These are phyloP conservation scores for Epichloe glyceriae DNA, from an alignment of 2,329 filamentous ascomycete species.

Conservation along the genomic window DNA sequence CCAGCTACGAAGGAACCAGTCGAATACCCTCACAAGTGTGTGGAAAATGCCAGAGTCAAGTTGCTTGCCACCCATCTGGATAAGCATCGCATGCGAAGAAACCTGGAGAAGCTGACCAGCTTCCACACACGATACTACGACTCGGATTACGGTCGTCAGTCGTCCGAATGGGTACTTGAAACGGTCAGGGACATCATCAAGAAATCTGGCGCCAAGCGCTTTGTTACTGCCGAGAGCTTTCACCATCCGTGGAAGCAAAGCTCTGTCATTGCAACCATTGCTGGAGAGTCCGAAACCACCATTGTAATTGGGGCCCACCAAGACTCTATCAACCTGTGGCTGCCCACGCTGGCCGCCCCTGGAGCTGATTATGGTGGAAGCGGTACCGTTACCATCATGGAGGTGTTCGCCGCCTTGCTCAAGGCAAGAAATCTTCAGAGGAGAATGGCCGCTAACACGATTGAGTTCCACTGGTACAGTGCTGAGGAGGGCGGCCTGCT, in stretches of 20 bases:
- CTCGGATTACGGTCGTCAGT: slow-evolving; percentile 66
- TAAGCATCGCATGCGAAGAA: slow-evolving; percentile 62
- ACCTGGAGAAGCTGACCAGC: slow-evolving; percentile 65
- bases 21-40: slow-evolving; percentile 55
- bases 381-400: slow-evolving; percentile 86
- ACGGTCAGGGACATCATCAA: slow-evolving; percentile 62
- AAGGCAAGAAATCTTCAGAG: slow-evolving; percentile 54
- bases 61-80: slow-evolving; percentile 56
- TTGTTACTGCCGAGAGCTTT: slow-evolving; percentile 61
- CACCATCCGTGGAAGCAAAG: slow-evolving; percentile 78
- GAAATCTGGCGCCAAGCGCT: slow-evolving; percentile 54
- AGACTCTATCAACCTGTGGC: slow-evolving; percentile 87
- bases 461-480: slow-evolving; percentile 96
- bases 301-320: slow-evolving; percentile 86
- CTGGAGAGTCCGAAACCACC: slow-evolving; percentile 71
- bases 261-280: slow-evolving; percentile 83
- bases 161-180: slow-evolving; percentile 72
- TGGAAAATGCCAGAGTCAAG: slow-evolving; percentile 51
- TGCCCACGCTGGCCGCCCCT: slow-evolving; percentile 73
- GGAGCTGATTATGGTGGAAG: slow-evolving; percentile 94
- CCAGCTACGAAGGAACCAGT: slow-evolving; percentile 20
- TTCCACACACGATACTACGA: slow-evolving; percentile 79
- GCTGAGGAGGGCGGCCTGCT: slow-evolving; percentile 81
- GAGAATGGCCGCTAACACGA: slow-evolving; percentile 67
- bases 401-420: slow-evolving; percentile 73